Percentiles rank a stretch among this genome's conserved stretches.
phyloP scores from a whole-genome alignment of 257 asterid species.

The Solanum chaucha region DNA sequence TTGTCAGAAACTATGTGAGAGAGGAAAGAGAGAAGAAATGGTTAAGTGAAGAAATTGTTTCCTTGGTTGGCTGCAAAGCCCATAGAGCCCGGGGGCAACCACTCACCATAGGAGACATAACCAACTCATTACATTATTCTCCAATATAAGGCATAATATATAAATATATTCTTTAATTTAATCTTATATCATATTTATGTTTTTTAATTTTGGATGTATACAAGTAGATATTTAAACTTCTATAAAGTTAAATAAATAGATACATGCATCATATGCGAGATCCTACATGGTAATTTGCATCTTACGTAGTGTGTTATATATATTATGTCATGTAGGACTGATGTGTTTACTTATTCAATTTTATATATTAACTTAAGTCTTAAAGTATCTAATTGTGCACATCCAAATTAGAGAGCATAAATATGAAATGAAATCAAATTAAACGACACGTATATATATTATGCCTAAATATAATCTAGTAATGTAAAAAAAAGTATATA shows the following conservation, averaged over 20 bases:
- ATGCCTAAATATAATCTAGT: not conserved
- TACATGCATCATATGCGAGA: not conserved
- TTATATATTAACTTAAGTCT: too few species aligned
- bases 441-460: not conserved
- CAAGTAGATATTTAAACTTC: too few species aligned
- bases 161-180: not conserved
- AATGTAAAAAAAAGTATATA: not conserved
- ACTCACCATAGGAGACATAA: slow-evolving; percentile 75
- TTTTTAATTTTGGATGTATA: not conserved
- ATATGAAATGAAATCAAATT: too few species aligned
- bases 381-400: not conserved
- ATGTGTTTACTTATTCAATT: too few species aligned
- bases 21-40: slow-evolving; percentile 5
- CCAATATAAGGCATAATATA: not conserved
- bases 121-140: slow-evolving; percentile 60
- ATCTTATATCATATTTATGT: too few species aligned
- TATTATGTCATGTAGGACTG: not conserved
- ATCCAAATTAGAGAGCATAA: not conserved
- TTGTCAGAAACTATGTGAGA: slow-evolving; percentile 18
- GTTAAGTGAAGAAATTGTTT: slow-evolving; percentile 32
- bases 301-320: not conserved
- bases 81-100: slow-evolving; percentile 66
- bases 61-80: slow-evolving; percentile 89
- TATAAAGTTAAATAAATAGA: too few species aligned
- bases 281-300: not conserved